Conservation (phyloP, 129 eudicot genomes). For the Smallanthus sonchifolius region DNA sequence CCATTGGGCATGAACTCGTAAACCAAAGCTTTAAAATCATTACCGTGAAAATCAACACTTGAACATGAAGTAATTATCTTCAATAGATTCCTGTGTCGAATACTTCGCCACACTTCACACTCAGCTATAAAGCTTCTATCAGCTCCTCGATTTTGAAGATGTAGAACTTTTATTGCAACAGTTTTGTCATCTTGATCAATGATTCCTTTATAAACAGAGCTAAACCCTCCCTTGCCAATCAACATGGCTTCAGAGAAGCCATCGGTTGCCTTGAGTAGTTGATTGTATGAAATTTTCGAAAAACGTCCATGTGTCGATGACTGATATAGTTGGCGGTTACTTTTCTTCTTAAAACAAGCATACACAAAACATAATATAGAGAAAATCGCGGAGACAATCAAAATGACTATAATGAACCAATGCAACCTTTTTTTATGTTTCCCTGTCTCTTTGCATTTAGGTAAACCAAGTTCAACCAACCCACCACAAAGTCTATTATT, state of each 20-base stretch:
- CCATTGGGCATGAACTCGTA: no score
- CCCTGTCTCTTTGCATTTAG: constrained; percentile 1
- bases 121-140: no score
- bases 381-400: neutral
- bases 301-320: neutral
- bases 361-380: neutral
- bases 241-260: constrained; percentile 26
- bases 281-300: constrained; percentile 6
- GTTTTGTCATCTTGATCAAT: constrained; percentile 3
- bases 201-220: constrained; percentile 32
- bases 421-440: neutral
- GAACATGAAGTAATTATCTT: no score
- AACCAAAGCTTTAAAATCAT: no score
- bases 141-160: no score
- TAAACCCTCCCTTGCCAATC: constrained; percentile 25
- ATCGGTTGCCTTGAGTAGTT: constrained; percentile 24
- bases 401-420: neutral
- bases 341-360: constrained; percentile 3
- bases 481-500: constrained; percentile 42
- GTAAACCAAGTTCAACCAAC: constrained; percentile 19
- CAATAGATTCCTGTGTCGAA: no score
- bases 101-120: no score
- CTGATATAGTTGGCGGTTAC: neutral
- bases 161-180: no score
- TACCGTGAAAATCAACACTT: no score